Evolutionary conservation across 441 rosid genomes (phyloP).

Genomic region (Theobroma grandiflorum): DNA sequence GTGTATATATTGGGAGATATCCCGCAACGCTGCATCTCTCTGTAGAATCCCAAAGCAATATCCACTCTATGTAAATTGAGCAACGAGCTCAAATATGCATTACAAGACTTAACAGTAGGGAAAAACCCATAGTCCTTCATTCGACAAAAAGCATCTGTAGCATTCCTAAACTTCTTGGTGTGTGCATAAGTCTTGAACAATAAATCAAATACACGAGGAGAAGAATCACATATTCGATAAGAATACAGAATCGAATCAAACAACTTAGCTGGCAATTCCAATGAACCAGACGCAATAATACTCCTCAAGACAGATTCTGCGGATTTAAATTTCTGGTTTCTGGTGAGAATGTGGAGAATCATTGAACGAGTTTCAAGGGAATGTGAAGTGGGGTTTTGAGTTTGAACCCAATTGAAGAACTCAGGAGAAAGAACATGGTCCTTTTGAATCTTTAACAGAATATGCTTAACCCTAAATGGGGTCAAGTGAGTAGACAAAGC

Average conservation of each 20-base stretch:
- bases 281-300: slow-evolving; percentile 33
- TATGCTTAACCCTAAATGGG: slow-evolving; percentile 62
- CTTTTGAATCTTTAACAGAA: slow-evolving; percentile 61
- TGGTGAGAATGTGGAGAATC: slow-evolving; percentile 70
- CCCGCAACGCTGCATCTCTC: slow-evolving; percentile 68
- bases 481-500: slow-evolving; percentile 50
- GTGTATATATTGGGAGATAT: slow-evolving; percentile 78
- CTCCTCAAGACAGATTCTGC: slow-evolving; percentile 61
- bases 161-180: slow-evolving; percentile 68
- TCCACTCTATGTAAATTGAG: slow-evolving; percentile 64
- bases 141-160: slow-evolving; percentile 55
- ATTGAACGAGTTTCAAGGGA: slow-evolving; percentile 65
- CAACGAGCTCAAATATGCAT: slow-evolving; percentile 72
- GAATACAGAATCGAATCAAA: slow-evolving; percentile 66
- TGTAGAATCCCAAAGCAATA: slow-evolving; percentile 59
- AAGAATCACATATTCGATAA: slow-evolving; percentile 74
- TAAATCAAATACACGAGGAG: slow-evolving; percentile 72
- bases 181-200: slow-evolving; percentile 69
- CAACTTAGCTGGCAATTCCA: slow-evolving; percentile 55
- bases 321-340: slow-evolving; percentile 66
- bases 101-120: slow-evolving; percentile 78
- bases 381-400: slow-evolving; percentile 48
- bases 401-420: slow-evolving; percentile 73
- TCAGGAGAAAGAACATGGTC: slow-evolving; percentile 74
- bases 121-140: slow-evolving; percentile 79